phyloP scores from a whole-genome alignment of 306 rosid species.

The Corylus americana region DNA sequence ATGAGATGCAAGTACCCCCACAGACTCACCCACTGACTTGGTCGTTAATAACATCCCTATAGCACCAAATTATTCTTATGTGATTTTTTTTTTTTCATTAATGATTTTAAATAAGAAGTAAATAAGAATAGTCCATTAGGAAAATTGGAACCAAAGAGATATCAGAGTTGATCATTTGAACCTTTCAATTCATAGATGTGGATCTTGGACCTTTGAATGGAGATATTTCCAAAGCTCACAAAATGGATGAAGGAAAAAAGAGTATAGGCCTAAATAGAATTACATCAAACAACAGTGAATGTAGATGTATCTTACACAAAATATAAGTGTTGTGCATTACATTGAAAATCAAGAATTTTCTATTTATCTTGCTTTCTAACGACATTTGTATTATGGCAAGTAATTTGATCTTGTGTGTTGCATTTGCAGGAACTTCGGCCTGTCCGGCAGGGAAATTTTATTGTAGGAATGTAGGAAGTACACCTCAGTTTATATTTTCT shows the following conservation, averaged over 20 bases:
- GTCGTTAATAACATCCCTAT: neutral
- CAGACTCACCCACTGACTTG: neutral
- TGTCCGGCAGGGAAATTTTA: slow-evolving; percentile 74
- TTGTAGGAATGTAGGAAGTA: slow-evolving; percentile 82
- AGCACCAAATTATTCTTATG: neutral
- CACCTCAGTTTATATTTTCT: slow-evolving; percentile 72
- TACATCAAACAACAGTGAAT: neutral
- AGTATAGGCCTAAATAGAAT: neutral
- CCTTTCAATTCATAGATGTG: too few species aligned
- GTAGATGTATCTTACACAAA: neutral
- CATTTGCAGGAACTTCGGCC: slow-evolving; percentile 84
- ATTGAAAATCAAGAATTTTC: neutral
- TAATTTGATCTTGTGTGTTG: slow-evolving; percentile 26
- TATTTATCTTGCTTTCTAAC: neutral
- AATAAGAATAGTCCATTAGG: neutral
- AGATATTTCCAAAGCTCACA: too few species aligned
- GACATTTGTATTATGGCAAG: slow-evolving; percentile 16
- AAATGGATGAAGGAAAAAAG: too few species aligned
- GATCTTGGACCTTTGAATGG: too few species aligned
- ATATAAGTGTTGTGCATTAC: neutral
- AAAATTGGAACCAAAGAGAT: neutral
- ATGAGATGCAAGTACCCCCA: neutral
- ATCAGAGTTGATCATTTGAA: too few species aligned
- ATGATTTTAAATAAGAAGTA: neutral
- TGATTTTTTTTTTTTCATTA: neutral